Evolutionary conservation across 768 basidiomycete genomes (phyloP), one percentile per base, ranked within the genome.

Genomic region (Leccinum subgranulosum): DNA sequence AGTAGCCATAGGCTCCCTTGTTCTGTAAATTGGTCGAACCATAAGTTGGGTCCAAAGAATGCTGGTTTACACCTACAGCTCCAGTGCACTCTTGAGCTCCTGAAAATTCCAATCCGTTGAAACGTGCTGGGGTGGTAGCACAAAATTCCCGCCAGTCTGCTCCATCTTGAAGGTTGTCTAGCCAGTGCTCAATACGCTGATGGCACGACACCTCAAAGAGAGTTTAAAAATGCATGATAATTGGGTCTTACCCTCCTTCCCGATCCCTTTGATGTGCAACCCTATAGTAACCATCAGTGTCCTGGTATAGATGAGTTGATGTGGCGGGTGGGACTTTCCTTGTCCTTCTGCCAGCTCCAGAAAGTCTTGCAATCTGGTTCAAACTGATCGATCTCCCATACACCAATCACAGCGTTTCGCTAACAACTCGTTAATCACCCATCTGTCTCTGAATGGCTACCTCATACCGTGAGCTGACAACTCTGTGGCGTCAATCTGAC

Each of bases 81-180:
- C 1, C 6, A 7, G 27, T 15, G 29, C 69, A 73, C 49, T 60
- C 51, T 1, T 68, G 50, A 0, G 71, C 66, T 15, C 66, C 63
- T 0, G 47, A 23, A 41, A 71, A 74, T 21, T 66, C 63, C 55
- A 71, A 50, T 6, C 62, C 61, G n/a, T 17, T 58, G 57, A 74
- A 71, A 11, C 33, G 53, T 1, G 54, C 66, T 0, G 73, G 73
- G 1, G 73, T 74, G 7, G 72, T 72, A 14, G 73, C 68, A 50
- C 73, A 74, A 49, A 74, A 69, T 49, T 66, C 63, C 10, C 61
- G 59, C 72, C 72, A 74, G 25, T 68, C 66, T 17, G 15, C 63
- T 51, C 6, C 71, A 68, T 7, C 3, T 7, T 67, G 71, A 15
- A 74, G 62, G 15, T 69, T 67, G n/a, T 66, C 64, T 8, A 74